Base-by-base conservation (phyloP, 352 stramenopile genomes). In the Hyaloperonospora brassicae region DNA sequence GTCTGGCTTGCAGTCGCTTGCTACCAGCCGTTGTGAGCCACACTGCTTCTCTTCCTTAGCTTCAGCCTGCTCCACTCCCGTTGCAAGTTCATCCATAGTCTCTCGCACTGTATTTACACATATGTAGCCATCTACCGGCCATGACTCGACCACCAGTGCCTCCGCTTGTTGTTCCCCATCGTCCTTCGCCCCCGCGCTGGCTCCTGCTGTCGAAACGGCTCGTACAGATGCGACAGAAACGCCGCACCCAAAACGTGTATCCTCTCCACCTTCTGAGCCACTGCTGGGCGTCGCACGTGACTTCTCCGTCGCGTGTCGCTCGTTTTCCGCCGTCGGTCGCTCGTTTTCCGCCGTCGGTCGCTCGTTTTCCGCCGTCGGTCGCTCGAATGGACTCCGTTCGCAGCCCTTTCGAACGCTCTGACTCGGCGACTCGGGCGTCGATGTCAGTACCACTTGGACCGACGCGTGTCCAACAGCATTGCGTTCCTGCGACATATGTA, bases 371-470 rank as follows among this genome's bases (percentile, higher is more conserved):
- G 34, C 44, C 23, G 50, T 46, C 17, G 59, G 24, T 30, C 38
- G 6, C 38, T 55, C 52, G 9, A 21, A 12, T 40, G 40, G 34
- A 42, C 2, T 14, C 25, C 2, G 27, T 40, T 42, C 10, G 27
- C 2, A 3, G 8, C 34, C 14, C 34, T 60, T 65, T 27, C 61
- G 42, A 0, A 41, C 25, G 44, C 13, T 21, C 25, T 64, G 42
- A 2, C 39, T 50, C 27, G 52, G 60, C 40, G 30, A 34, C 31
- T 59, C 55, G 35, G 46, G 43, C 24, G 24, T 3, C 31, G 14
- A 56, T 53, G 61, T 62, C 1, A 48, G 53, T 43, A 44, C 34
- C 13, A 59, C 27, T 47, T 65, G 45, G 34, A 63, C 62, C 22
- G 38, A 30, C n/a, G 25, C 5, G 30, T 61, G 42, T 34, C 44